Evolutionary conservation across 164 flowering plant genomes (phyloP).

Genomic region (Tinospora cordifolia): DNA sequence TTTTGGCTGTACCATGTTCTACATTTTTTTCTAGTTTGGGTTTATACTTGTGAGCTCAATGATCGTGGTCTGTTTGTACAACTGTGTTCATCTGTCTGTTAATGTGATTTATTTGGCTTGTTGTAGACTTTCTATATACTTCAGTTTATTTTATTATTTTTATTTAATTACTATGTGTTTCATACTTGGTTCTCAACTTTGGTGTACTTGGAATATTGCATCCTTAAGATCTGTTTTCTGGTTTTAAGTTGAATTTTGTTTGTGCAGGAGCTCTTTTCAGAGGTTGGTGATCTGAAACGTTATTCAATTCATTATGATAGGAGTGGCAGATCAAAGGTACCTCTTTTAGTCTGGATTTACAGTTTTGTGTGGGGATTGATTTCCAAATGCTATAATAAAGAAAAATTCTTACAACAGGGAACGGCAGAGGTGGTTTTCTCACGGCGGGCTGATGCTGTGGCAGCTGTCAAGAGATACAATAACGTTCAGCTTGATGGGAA

Average conservation of each 20-base stretch:
- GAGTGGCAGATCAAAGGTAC: conserved; percentile 98
- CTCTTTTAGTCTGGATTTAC: conserved; percentile 19
- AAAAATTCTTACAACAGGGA: conserved; percentile 45
- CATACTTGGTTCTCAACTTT: no score
- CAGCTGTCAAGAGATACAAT: conserved; percentile 88
- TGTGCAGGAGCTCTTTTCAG: conserved; percentile 81
- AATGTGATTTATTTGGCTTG: no score
- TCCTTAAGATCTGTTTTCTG: background rate
- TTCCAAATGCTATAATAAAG: conserved; percentile 17
- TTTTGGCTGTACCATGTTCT: no score
- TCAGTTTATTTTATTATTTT: no score
- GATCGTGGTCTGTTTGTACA: background rate
- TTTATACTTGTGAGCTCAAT: background rate
- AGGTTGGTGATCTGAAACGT: conserved; percentile 87
- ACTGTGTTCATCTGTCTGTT: background rate
- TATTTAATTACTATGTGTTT: no score
- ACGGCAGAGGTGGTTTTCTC: conserved; percentile 83
- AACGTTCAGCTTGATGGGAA: conserved; percentile 98
- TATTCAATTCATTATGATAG: conserved; percentile 74
- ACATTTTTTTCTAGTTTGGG: background rate
- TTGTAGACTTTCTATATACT: background rate
- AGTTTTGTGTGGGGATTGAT: conserved; percentile 16
- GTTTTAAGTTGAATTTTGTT: background rate
- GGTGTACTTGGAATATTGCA: no score
- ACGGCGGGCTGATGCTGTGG: conserved; percentile 59